Conservation (phyloP, 140 eudicot species). For the Ambrosia hybrid region DNA sequence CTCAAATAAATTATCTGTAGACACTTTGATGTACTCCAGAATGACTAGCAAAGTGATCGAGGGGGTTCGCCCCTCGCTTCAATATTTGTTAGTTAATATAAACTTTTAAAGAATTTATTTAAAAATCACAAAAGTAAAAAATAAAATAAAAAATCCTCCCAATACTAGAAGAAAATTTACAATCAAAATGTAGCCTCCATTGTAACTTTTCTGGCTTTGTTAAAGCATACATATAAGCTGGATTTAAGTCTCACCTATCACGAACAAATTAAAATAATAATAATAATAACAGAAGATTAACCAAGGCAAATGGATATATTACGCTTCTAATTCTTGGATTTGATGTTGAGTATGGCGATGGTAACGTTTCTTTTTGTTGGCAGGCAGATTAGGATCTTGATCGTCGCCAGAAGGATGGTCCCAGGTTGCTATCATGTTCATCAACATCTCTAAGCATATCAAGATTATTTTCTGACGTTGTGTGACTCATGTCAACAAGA, state of each 20-base stretch:
- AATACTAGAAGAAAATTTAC: neutral
- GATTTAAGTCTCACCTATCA: constrained; percentile 12
- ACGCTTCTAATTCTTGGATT: constrained; percentile 95
- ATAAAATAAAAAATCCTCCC: neutral
- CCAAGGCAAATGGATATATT: constrained; percentile 20
- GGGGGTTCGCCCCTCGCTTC: neutral
- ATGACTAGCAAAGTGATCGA: neutral
- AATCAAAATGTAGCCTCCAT: neutral
- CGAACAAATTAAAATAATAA: neutral
- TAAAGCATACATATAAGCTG: neutral
- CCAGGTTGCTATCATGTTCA: constrained; percentile 77
- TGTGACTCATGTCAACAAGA: constrained; percentile 62
- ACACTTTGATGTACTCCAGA: neutral
- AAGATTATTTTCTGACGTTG: constrained; percentile 63
- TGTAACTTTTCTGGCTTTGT: neutral
- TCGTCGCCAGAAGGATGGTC: constrained; percentile 83
- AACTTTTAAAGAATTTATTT: neutral
- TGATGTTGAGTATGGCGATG: constrained; percentile 99
- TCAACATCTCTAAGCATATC: constrained; percentile 65
- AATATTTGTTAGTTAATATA: neutral
- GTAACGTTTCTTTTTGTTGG: constrained; percentile 87
- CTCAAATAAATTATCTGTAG: neutral
- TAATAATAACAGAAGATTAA: neutral
- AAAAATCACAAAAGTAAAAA: neutral
- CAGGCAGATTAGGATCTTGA: constrained; percentile 86